Base-by-base conservation (phyloP, 2,329 filamentous ascomycete species). In the Rasamsonia emersonii region DNA sequence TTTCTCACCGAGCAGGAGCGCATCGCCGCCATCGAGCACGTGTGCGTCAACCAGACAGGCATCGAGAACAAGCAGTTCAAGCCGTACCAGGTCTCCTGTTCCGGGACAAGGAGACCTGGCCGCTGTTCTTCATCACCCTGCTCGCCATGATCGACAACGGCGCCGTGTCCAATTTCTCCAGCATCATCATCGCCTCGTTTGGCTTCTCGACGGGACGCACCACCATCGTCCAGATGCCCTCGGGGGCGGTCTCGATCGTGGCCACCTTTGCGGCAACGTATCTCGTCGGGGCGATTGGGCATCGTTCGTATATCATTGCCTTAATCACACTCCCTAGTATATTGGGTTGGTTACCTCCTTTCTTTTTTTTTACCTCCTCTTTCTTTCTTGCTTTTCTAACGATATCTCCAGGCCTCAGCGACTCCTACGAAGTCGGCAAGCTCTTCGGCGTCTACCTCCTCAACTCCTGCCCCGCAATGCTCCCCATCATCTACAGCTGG, bases 1-100 rank as follows among this genome's bases (percentile, higher is more conserved):
- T 81, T 75, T 51, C 79, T 75, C 45, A 64, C 58, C 2, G 75
- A 80, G 41, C 63, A 71, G 30, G 74, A 78, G 40, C 79, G 79
- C 58, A 58, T 58, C 17, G 59, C 77, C 16, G 70, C 73, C 65
- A 55, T 75, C 2, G 70, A 73, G 49, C 64, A 71, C 2, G 68
- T 75, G 3, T 62, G 70, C 4, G 56, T 62, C 17, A 75, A 75
- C 49, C 68, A 74, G 53, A 74, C 71, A 0, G 71, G 72, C 16
- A 60, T 75, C n/a, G 65, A 74, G 54, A 74, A 73, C 49, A 60
- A 59, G 41, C 55, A 54, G 17, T 72, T 68, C 49, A 59, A 63
- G 15, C 46, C 48, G 3, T 61, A 71, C 29, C 69, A 73, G 33
- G 49, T 71, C 33, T 55, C 56, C 21, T 68, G 73, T 41, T 68